These are phyloP conservation scores for Chaetomiaceae sp. DNA, from an alignment of 2,329 filamentous ascomycete genomes.

Conservation along the genomic window DNA sequence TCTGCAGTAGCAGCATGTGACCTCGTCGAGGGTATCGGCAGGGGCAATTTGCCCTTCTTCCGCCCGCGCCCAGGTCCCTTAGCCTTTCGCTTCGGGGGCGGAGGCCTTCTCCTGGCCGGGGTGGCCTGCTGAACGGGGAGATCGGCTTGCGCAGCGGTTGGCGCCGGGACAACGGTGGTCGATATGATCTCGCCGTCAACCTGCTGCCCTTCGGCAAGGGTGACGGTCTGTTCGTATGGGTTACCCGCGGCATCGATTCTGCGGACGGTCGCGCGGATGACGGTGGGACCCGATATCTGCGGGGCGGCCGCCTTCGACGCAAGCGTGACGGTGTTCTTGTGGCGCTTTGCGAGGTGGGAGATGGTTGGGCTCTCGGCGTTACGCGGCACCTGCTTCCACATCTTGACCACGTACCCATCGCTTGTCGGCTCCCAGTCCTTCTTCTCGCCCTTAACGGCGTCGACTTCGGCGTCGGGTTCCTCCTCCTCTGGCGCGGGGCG, in stretches of 20 bases:
- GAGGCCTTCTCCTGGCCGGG: slow-evolving; percentile 57
- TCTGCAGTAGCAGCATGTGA: slow-evolving; percentile 31
- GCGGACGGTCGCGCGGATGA: slow-evolving; percentile 76
- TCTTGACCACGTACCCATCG: slow-evolving; percentile 51
- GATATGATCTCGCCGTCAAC: slow-evolving; percentile 78
- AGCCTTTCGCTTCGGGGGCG: slow-evolving; percentile 74
- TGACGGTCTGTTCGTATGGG: slow-evolving; percentile 77
- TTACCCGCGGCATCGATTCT: slow-evolving; percentile 75
- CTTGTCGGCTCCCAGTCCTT: slow-evolving; percentile 42
- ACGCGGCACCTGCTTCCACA: slow-evolving; percentile 60
- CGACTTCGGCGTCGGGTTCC: slow-evolving; percentile 46
- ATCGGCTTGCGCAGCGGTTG: slow-evolving; percentile 55
- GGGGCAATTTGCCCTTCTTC: slow-evolving; percentile 66
- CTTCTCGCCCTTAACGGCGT: slow-evolving; percentile 48
- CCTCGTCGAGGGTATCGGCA: slow-evolving; percentile 35
- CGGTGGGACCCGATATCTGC: slow-evolving; percentile 47
- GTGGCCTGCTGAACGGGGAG: slow-evolving; percentile 41
- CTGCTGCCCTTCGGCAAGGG: slow-evolving; percentile 71
- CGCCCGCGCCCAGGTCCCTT: slow-evolving; percentile 73
- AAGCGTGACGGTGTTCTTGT: slow-evolving; percentile 57
- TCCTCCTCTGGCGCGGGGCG: slow-evolving; percentile 63
- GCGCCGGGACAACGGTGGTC: slow-evolving; percentile 51
- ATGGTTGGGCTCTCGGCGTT: slow-evolving; percentile 50
- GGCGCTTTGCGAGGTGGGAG: slow-evolving; percentile 57
- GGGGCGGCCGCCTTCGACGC: slow-evolving; percentile 48